Evolutionary conservation across 2,329 filamentous ascomycete genomes (phyloP).

Genomic region (Zopfia rhizophila): DNA sequence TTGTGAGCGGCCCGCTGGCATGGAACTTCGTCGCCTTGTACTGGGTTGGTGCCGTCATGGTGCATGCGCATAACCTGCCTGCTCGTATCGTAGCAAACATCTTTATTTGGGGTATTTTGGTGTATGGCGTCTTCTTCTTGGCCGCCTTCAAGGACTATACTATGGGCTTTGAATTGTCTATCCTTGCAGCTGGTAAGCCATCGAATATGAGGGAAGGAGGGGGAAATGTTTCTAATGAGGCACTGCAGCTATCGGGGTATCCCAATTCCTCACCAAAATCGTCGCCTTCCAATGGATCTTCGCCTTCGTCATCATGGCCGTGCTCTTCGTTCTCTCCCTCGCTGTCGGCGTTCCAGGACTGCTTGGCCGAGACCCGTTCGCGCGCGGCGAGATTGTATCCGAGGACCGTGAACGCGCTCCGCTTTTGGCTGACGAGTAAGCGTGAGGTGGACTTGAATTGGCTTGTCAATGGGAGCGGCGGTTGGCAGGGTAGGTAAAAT

Average conservation of each 20-base stretch:
- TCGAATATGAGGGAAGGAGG: slow-evolving; percentile 10
- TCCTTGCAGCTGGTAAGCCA: slow-evolving; percentile 76
- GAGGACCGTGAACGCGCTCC: slow-evolving; percentile 66
- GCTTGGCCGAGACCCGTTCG: slow-evolving; percentile 68
- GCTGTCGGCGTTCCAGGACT: slow-evolving; percentile 72
- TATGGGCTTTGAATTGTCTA: slow-evolving; percentile 81
- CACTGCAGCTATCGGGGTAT: slow-evolving; percentile 75
- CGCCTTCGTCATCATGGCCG: slow-evolving; percentile 81
- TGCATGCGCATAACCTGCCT: slow-evolving; percentile 69
- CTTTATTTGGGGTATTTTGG: slow-evolving; percentile 85
- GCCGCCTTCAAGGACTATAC: slow-evolving; percentile 77
- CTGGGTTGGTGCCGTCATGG: slow-evolving; percentile 85
- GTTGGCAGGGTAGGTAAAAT: too few relatives aligned
- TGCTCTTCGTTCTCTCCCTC: slow-evolving; percentile 76
- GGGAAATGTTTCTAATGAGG: too few relatives aligned
- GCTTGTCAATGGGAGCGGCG: too few relatives aligned
- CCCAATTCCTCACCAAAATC: slow-evolving; percentile 77
- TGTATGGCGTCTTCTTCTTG: slow-evolving; percentile 81
- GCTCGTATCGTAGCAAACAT: slow-evolving; percentile 87
- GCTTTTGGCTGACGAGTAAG: slow-evolving; percentile 58
- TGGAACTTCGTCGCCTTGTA: slow-evolving; percentile 90
- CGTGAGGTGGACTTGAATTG: neutral
- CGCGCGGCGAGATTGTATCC: slow-evolving; percentile 54
- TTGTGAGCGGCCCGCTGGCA: slow-evolving; percentile 79
- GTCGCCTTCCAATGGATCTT: slow-evolving; percentile 94